phyloP scores from a whole-genome alignment of 495 filamentous ascomycete species.

The Aspergillus biplanus region DNA sequence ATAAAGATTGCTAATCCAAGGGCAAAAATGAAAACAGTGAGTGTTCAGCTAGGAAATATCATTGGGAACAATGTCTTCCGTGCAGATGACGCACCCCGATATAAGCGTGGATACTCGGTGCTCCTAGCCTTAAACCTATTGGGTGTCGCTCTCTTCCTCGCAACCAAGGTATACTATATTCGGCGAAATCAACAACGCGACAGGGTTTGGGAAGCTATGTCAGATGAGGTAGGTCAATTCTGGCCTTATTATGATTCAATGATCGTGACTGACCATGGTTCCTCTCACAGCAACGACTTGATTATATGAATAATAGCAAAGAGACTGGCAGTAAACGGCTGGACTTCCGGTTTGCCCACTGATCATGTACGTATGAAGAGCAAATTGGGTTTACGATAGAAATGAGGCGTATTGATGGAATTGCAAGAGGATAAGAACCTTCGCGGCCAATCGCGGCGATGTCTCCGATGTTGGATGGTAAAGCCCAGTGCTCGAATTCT shows the following conservation, averaged over 20 bases:
- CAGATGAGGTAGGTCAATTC: constrained; percentile 25
- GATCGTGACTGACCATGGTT: neutral
- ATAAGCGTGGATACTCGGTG: constrained; percentile 51
- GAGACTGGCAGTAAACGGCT: constrained; percentile 41
- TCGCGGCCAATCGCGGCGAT: too few relatives aligned
- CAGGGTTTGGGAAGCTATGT: constrained; percentile 39
- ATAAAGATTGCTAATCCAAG: neutral
- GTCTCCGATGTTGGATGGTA: too few relatives aligned
- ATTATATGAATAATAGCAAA: constrained; percentile 32
- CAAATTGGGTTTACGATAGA: neutral
- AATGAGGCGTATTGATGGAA: neutral
- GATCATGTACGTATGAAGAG: neutral
- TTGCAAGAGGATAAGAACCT: neutral
- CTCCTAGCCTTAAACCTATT: constrained; percentile 49
- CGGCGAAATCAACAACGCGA: constrained; percentile 34
- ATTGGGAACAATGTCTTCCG: constrained; percentile 58
- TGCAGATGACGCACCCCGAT: constrained; percentile 57
- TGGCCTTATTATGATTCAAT: neutral
- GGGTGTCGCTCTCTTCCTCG: constrained; percentile 35
- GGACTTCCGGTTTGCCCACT: constrained; percentile 41
- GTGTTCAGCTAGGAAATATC: constrained; percentile 52
- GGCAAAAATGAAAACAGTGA: constrained; percentile 26
- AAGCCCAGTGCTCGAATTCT: too few relatives aligned
- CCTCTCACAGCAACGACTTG: constrained; percentile 21
- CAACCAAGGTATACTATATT: constrained; percentile 41